phyloP scores from a whole-genome alignment of 805 yeast genomes.

The Sugiyamaella mastotermitis region DNA sequence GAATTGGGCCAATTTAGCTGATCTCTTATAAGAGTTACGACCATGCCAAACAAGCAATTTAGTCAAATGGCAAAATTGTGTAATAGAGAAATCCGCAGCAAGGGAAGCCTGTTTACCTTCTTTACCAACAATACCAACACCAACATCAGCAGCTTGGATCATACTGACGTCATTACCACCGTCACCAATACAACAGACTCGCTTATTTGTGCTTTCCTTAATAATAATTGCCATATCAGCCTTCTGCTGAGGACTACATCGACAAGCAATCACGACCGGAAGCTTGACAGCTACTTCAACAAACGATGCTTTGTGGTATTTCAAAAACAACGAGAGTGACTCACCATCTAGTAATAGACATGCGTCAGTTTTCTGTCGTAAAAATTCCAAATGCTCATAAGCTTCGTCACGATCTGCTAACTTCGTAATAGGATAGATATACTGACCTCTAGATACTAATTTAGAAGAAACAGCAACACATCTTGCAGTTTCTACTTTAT shows the following conservation, averaged over 20 bases:
- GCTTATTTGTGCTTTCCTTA: constrained; percentile 69
- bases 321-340: constrained; percentile 65
- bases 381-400: constrained; percentile 64
- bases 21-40: constrained; percentile 90
- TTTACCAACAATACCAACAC: constrained; percentile 98
- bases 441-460: constrained; percentile 88
- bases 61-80: constrained; percentile 84
- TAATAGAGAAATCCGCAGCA: constrained; percentile 93
- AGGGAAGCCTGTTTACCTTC: constrained; percentile 97
- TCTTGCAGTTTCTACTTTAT: constrained; percentile 95
- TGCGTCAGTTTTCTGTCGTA: constrained; percentile 56
- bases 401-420: constrained; percentile 59
- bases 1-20: constrained; percentile 92
- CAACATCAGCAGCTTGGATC: constrained; percentile 99
- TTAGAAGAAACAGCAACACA: constrained; percentile 97
- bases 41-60: constrained; percentile 95
- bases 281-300: constrained; percentile 68
- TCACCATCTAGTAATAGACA: constrained; percentile 93
- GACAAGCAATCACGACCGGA: constrained; percentile 96
- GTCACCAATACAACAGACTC: constrained; percentile 98
- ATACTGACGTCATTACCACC: constrained; percentile 99
- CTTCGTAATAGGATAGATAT: constrained; percentile 78
- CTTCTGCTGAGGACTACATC: constrained; percentile 98
- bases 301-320: constrained; percentile 61
- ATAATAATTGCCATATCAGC: constrained; percentile 89